These are phyloP conservation scores for Penicillium capsulatum DNA, from an alignment of 2,329 filamentous ascomycete species.

Conservation along the genomic window DNA sequence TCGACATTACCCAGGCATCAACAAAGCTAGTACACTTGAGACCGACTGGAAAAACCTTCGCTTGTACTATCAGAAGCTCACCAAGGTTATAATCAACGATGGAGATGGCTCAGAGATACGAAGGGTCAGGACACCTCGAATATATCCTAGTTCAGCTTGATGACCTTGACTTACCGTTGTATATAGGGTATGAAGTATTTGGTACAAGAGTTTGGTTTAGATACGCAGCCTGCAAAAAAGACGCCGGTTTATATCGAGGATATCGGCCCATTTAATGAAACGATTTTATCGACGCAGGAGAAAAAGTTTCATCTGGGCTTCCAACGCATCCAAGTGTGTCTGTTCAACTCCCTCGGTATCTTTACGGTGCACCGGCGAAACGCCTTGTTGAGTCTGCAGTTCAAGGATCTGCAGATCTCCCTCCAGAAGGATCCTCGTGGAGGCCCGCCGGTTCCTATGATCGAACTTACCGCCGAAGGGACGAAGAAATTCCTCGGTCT, in stretches of 20 bases:
- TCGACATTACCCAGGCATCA: slow-evolving; percentile 13
- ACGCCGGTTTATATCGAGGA: slow-evolving; percentile 22
- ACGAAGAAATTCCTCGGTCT: slow-evolving; percentile 21
- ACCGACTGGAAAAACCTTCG: slow-evolving; percentile 23
- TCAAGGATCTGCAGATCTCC: too few species aligned
- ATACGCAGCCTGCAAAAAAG: slow-evolving; percentile 15
- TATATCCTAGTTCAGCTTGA: slow-evolving; percentile 4
- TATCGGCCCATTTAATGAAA: slow-evolving; percentile 21
- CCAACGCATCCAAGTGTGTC: too few species aligned
- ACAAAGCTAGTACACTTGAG: slow-evolving; percentile 16
- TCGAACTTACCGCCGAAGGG: slow-evolving; percentile 19
- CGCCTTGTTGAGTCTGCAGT: too few species aligned
- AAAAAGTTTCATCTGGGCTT: slow-evolving; percentile 21
- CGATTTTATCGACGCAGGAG: slow-evolving; percentile 15
- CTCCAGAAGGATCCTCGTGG: slow-evolving; percentile 18
- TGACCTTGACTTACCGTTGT: slow-evolving; percentile 10
- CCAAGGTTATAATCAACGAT: slow-evolving; percentile 13
- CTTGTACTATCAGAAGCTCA: slow-evolving; percentile 18
- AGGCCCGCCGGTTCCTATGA: slow-evolving; percentile 15
- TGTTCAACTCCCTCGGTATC: too few species aligned
- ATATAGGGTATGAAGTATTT: too few species aligned
- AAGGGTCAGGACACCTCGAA: too few species aligned
- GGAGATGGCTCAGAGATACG: slow-evolving; percentile 15
- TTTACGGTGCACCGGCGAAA: too few species aligned
- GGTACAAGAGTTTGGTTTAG: slow-evolving; percentile 16